Percentiles rank a stretch among this genome's conserved stretches.
Evolutionary conservation across 306 rosid species (phyloP).

Genomic region (Alnus glutinosa): DNA sequence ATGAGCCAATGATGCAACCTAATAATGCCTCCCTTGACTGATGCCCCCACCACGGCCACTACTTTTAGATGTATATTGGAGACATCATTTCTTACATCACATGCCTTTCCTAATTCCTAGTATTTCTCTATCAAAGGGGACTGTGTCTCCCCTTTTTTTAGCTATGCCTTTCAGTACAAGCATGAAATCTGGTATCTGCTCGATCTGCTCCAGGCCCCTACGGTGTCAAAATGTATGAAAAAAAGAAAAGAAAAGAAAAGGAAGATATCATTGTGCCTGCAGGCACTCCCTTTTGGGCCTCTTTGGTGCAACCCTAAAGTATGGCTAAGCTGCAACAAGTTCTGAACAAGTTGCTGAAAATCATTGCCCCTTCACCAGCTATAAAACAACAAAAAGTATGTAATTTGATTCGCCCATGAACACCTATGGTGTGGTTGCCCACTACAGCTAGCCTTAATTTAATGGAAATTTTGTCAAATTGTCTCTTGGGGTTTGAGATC

Average conservation of each 20-base stretch:
- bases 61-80: slow-evolving; percentile 22
- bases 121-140: slow-evolving; percentile 25
- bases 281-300: slow-evolving; percentile 12
- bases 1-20: slow-evolving; percentile 38
- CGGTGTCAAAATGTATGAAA: slow-evolving; percentile 22
- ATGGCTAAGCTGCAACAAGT: slow-evolving; percentile 11
- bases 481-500: too few relatives aligned
- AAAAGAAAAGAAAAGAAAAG: not conserved
- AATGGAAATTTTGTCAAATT: too few relatives aligned
- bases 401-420: too few relatives aligned
- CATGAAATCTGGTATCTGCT: slow-evolving; percentile 27
- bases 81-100: slow-evolving; percentile 44
- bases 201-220: slow-evolving; percentile 21
- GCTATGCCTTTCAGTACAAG: slow-evolving; percentile 15
- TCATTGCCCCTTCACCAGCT: too few relatives aligned
- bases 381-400: too few relatives aligned
- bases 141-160: slow-evolving; percentile 22
- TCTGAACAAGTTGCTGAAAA: slow-evolving; percentile 6
- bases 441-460: too few relatives aligned
- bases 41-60: slow-evolving; percentile 41
- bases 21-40: slow-evolving; percentile 44
- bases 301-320: slow-evolving; percentile 25
- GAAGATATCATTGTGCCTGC: not conserved
- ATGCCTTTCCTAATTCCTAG: slow-evolving; percentile 34
- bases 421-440: too few relatives aligned